Evolutionary conservation across 306 rosid genomes (phyloP).

Genomic region (Lathyrus oleraceus): DNA sequence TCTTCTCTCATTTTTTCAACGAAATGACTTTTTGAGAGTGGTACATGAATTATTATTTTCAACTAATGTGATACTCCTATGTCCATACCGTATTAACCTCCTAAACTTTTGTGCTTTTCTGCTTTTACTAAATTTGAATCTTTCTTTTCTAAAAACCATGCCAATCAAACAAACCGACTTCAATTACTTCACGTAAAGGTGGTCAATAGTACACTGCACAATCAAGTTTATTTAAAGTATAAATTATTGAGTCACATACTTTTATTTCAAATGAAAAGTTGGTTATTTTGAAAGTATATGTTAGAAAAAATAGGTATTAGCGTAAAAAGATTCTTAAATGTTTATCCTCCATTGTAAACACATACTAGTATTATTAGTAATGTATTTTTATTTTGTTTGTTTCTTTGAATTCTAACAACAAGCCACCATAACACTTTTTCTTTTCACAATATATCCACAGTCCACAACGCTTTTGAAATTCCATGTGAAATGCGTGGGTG

Average conservation of each 20-base stretch:
- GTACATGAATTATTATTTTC: conserved; percentile 22
- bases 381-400: conserved; percentile 28
- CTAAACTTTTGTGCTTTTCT: conserved; percentile 9
- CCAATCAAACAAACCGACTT: background rate
- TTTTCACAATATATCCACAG: background rate
- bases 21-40: background rate
- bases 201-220: background rate
- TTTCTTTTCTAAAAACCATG: background rate
- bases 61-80: background rate
- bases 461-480: background rate
- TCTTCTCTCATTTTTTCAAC: background rate
- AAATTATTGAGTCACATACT: background rate
- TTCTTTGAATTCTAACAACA: conserved; percentile 4
- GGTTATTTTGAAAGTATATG: no score
- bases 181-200: background rate
- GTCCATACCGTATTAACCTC: background rate
- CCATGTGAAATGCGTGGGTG: conserved; percentile 25
- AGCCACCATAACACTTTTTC: background rate
- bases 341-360: background rate
- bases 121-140: conserved; percentile 1
- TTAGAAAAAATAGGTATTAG: no score
- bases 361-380: background rate
- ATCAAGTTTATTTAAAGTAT: background rate
- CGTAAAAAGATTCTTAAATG: background rate
- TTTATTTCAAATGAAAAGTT: no score